Percentiles rank a stretch among this genome's conserved stretches.
These are phyloP conservation scores for Colletotrichum musicola DNA, from an alignment of 2,329 filamentous ascomycete genomes.

Conservation along the genomic window DNA sequence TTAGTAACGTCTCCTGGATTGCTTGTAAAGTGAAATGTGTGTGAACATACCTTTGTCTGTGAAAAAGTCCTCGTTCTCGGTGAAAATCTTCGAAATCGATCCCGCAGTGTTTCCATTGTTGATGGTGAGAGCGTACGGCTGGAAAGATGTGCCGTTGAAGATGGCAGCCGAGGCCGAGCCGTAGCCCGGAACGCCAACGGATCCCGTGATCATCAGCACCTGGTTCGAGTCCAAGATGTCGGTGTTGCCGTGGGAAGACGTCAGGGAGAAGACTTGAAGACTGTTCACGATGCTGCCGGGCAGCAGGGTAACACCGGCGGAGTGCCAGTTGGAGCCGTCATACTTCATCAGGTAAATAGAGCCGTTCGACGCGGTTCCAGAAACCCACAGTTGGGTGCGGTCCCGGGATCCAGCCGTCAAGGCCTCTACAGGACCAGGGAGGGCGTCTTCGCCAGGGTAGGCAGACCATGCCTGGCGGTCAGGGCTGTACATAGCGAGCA, in stretches of 20 bases:
- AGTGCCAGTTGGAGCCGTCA: conserved; percentile 78
- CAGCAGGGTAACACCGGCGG: conserved; percentile 73
- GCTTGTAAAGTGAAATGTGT: not conserved
- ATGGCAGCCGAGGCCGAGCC: conserved; percentile 88
- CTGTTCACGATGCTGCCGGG: conserved; percentile 78
- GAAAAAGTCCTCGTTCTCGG: conserved; percentile 85
- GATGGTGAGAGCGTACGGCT: conserved; percentile 84
- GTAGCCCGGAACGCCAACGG: conserved; percentile 79
- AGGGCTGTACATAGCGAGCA: conserved; percentile 80
- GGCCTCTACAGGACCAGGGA: conserved; percentile 85
- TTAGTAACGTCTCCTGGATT: conserved; percentile 41
- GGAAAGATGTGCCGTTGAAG: conserved; percentile 84
- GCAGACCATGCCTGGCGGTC: conserved; percentile 74
- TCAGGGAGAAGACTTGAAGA: conserved; percentile 84
- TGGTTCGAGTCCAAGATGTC: conserved; percentile 75
- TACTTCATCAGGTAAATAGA: conserved; percentile 86
- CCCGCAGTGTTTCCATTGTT: conserved; percentile 74
- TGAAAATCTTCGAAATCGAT: conserved; percentile 85
- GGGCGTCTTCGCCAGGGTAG: conserved; percentile 70
- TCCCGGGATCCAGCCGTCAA: conserved; percentile 81
- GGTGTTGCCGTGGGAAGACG: conserved; percentile 73
- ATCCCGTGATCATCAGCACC: conserved; percentile 86
- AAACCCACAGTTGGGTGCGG: conserved; percentile 82
- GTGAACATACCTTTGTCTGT: conserved; percentile 67
- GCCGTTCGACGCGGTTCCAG: conserved; percentile 73